These are phyloP conservation scores for Simplicillium aogashimaense DNA, from an alignment of 2,329 filamentous ascomycete species.

Conservation along the genomic window DNA sequence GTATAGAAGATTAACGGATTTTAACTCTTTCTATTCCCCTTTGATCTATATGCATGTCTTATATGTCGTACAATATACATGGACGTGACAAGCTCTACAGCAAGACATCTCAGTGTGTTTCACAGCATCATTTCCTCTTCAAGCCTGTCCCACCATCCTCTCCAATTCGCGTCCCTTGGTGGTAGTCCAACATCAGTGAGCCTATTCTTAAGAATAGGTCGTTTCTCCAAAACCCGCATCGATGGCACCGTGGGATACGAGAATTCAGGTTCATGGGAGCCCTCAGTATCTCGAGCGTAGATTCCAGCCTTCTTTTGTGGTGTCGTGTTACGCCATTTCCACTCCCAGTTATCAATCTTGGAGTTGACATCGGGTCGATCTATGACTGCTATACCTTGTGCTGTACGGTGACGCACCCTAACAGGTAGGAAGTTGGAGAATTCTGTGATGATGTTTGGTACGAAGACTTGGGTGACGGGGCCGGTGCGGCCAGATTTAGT, in stretches of 20 bases:
- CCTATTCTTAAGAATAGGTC: slow-evolving; percentile 11
- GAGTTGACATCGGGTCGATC: slow-evolving; percentile 10
- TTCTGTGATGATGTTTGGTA: slow-evolving; percentile 22
- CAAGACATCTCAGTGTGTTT: slow-evolving; percentile 1
- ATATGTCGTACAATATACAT: slow-evolving; percentile 1
- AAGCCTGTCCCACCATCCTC: slow-evolving; percentile 19
- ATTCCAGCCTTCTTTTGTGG: slow-evolving; percentile 14
- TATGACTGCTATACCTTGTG: slow-evolving; percentile 19
- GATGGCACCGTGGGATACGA: slow-evolving; percentile 12
- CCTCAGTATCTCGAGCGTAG: slow-evolving; percentile 6
- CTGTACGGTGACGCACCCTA: slow-evolving; percentile 20
- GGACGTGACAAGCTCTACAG: slow-evolving; percentile 3
- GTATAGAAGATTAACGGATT: not conserved
- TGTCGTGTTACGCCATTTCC: slow-evolving; percentile 13
- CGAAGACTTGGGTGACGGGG: slow-evolving; percentile 9
- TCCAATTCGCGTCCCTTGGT: not conserved
- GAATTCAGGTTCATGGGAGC: slow-evolving; percentile 10
- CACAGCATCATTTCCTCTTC: slow-evolving; percentile 19
- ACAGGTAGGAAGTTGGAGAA: slow-evolving; percentile 22
- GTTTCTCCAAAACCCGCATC: slow-evolving; percentile 15
- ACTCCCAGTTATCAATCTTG: slow-evolving; percentile 12
- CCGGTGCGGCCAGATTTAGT: slow-evolving; percentile 12
- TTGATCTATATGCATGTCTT: not conserved
- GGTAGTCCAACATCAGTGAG: not conserved
- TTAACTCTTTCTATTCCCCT: not conserved